Conservation (phyloP, 2,329 filamentous ascomycete species). For the Diaporthe amygdali region DNA sequence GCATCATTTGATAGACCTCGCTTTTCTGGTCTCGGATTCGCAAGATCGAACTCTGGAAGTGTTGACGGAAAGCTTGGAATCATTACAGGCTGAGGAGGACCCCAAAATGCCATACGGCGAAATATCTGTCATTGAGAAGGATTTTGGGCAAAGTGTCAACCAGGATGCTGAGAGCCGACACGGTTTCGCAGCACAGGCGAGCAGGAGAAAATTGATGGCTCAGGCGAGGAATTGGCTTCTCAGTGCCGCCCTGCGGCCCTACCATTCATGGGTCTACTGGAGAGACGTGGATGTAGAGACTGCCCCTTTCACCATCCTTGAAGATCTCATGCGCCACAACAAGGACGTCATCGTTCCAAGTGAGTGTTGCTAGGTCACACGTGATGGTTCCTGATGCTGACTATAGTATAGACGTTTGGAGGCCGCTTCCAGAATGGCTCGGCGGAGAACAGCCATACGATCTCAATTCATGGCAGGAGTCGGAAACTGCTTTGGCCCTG, state of each 20-base stretch:
- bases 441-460: constrained; percentile 98
- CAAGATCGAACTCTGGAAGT: constrained; percentile 87
- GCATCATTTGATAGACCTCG: constrained; percentile 93
- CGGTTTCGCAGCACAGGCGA: constrained; percentile 95
- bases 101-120: constrained; percentile 87
- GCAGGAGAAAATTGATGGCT: constrained; percentile 94
- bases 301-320: constrained; percentile 92
- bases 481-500: constrained; percentile 90
- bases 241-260: constrained; percentile 89
- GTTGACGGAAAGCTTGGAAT: constrained; percentile 75
- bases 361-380: constrained; percentile 55
- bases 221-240: constrained; percentile 97
- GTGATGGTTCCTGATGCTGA: background rate
- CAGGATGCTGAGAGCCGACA: constrained; percentile 98
- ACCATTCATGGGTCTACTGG: constrained; percentile 99
- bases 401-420: constrained; percentile 83
- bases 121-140: constrained; percentile 97
- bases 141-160: constrained; percentile 97
- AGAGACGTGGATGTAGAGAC: constrained; percentile 98
- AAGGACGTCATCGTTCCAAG: constrained; percentile 98
- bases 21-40: constrained; percentile 96
- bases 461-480: constrained; percentile 99
- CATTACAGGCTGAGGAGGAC: constrained; percentile 80
- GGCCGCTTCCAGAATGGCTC: constrained; percentile 97
- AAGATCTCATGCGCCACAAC: constrained; percentile 98